A percentile compares a stretch with the other conserved stretches of the same genome.
Evolutionary conservation across 495 filamentous ascomycete species (phyloP).

Genomic region (Collariella sp.): DNA sequence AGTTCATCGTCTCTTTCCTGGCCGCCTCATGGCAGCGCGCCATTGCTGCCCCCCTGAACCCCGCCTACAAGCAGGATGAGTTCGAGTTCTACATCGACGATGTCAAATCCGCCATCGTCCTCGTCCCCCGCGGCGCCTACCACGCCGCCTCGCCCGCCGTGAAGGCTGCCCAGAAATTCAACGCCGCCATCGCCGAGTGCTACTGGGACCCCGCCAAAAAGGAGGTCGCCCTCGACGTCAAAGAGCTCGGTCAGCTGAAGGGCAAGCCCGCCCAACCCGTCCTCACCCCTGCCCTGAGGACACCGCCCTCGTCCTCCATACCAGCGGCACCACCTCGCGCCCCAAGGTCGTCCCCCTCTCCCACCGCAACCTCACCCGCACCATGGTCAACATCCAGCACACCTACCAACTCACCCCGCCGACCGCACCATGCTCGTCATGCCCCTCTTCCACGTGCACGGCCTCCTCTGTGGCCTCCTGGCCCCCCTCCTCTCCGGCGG

Average conservation of each 20-base stretch:
- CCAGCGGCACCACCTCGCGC: conserved; percentile 69
- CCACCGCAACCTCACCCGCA: conserved; percentile 66
- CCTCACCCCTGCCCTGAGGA: conserved; percentile 54
- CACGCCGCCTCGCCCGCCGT: conserved; percentile 55
- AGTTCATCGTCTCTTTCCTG: conserved; percentile 75
- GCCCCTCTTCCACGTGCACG: conserved; percentile 86
- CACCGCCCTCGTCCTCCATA: conserved; percentile 63
- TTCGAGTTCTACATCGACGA: conserved; percentile 88
- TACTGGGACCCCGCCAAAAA: conserved; percentile 55
- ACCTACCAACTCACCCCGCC: conserved; percentile 58
- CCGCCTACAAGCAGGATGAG: conserved; percentile 76
- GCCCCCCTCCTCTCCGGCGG: conserved; percentile 64
- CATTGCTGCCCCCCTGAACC: conserved; percentile 73
- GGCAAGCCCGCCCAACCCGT: conserved; percentile 42
- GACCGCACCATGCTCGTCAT: conserved; percentile 84
- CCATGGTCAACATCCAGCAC: conserved; percentile 54
- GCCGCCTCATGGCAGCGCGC: conserved; percentile 67
- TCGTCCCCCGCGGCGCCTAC: conserved; percentile 64
- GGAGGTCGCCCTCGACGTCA: conserved; percentile 66
- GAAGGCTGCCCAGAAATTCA: conserved; percentile 62
- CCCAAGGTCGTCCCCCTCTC: conserved; percentile 78
- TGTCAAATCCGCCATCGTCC: conserved; percentile 61
- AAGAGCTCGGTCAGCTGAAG: conserved; percentile 58
- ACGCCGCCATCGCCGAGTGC: conserved; percentile 70
- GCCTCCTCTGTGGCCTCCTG: conserved; percentile 68